Evolutionary conservation across 352 stramenopile genomes (phyloP), one percentile per base, ranked within the genome.

Genomic region (Pythium periplocum): DNA sequence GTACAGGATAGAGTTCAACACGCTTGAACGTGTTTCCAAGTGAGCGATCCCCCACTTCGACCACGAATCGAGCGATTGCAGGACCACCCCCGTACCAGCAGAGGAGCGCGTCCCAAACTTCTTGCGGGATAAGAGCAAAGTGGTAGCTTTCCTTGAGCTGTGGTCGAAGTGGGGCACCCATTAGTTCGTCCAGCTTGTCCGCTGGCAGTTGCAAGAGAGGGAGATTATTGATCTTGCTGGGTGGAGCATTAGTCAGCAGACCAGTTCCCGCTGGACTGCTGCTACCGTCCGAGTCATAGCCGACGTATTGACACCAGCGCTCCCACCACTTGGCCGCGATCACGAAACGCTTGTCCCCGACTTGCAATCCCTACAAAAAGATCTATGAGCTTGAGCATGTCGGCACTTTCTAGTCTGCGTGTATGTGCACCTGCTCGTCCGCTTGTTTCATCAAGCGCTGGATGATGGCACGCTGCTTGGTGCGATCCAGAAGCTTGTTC

Each of bases 301-400:
- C 64, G 8, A 90, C 80, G 43, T 78, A 90, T 42, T 85, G 68
- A 40, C 73, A 75, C 83, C 83, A 93, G 47, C 77, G 72, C 57
- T 93, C 66, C 83, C 83, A 93, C 83, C 83, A 93, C 62, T 90
- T 90, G 64, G 74, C 77, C 34, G 75, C 72, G 38, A 93, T 57
- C 51, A 93, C 72, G 54, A 81, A 93, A 51, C 78, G 83, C 57
- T 84, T 88, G 52, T 93, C 83, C 26, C 75, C 83, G 12, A 89
- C 64, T 59, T 89, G 80, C 47, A 93, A 69, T 3, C 79, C 17
- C 17, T 26, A 26, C 17, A 26, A 26, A 26, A 26, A 26, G 17
- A 26, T 26, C 17, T 26, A 26, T 26, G 17, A 42, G 7, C 38
- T 12, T 42, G 38, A 42, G 7, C 38, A 40, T 5, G n/a, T n/a